Conservation (phyloP, 2,329 filamentous ascomycete species). For the Daldinia sp. region DNA sequence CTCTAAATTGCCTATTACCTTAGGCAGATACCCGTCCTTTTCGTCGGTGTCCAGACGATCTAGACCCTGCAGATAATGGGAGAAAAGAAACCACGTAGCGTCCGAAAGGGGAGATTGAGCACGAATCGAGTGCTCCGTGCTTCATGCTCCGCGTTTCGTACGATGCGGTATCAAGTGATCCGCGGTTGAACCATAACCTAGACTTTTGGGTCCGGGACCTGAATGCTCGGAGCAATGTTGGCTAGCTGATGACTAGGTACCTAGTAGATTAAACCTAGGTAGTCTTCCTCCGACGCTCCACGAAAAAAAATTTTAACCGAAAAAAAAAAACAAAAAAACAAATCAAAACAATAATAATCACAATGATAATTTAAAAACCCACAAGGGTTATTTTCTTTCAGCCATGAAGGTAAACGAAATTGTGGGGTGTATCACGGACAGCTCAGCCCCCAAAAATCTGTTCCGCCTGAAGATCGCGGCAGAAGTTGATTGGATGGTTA, state of each 20-base stretch:
- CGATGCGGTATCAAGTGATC: conserved; percentile 26
- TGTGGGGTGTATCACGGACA: conserved; percentile 32
- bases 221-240: not conserved
- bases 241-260: not conserved
- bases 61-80: conserved; percentile 12
- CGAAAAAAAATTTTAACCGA: not conserved
- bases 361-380: not conserved
- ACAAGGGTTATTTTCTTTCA: not conserved
- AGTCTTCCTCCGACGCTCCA: not conserved
- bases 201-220: not conserved
- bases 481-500: conserved; percentile 30
- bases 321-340: not conserved
- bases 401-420: conserved; percentile 29
- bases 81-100: conserved; percentile 14
- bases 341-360: not conserved
- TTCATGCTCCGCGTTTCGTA: not conserved
- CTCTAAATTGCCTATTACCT: conserved; percentile 28
- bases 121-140: conserved; percentile 5
- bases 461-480: conserved; percentile 21
- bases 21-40: conserved; percentile 10
- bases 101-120: conserved; percentile 20
- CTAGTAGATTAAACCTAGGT: not conserved
- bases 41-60: conserved; percentile 12
- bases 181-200: not conserved
- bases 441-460: conserved; percentile 23